Evolutionary conservation across 2,329 filamentous ascomycete species (phyloP), one percentile per base, ranked within the genome.

Genomic region (Knufia petricola): DNA sequence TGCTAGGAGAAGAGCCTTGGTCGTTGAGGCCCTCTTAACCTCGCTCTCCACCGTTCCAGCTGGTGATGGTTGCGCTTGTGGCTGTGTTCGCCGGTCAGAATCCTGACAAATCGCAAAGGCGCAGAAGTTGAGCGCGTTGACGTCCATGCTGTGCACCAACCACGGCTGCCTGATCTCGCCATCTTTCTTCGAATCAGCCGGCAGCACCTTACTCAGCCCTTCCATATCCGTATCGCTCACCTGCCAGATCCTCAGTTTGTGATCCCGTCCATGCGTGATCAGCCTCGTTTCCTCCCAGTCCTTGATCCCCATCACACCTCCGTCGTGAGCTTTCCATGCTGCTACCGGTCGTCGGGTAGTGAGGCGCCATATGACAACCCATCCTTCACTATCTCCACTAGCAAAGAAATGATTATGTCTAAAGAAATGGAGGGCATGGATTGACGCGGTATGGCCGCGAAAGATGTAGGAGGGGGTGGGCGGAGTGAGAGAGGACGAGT

Each of bases 101-200:
- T 66, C 62, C 51, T 70, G 51, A 61, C 82, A 82, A 52, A 76
- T 74, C 1, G 84, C 75, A 63, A 95, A 95, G 1, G 84, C 77
- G 63, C 92, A 98, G 63, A 96, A 98, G 62, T 96, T 98, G 69
- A 96, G 78, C 1, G 90, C 87, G 61, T 95, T 95, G 37, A 96
- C 87, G 3, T 85, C 74, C 3, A 98, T 69, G 3, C 85, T 77
- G 65, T 95, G 79, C 19, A 95, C 66, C n/a, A 95, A 70, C 87
- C 87, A 94, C 24, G 92, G 92, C 59, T 82, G 75, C 15, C 75
- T 77, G 24, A 62, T 54, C 69, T 75, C 43, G 64, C 64, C 39
- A 64, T 67, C 23, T 63, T 64, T 1, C 63, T 69, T 40, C 69
- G 67, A 52, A 23, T 94, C 86, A 26, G 90, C 75, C 0, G 90